Base-by-base conservation (phyloP, 2,329 filamentous ascomycete genomes). In the Venturia carpophila region DNA sequence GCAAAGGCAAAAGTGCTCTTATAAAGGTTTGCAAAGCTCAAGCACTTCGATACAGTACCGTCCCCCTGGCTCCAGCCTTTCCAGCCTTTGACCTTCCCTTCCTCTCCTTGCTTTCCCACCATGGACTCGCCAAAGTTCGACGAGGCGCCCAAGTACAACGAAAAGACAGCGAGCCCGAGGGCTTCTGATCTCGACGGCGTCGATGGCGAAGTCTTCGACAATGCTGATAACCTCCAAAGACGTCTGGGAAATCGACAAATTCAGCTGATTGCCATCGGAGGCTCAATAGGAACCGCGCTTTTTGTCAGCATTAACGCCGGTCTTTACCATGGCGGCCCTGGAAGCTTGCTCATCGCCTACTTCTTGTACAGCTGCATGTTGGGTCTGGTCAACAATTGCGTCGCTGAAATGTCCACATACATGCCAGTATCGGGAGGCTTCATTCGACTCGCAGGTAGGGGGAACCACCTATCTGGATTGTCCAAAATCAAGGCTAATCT, bases 371-470 rank as follows among this genome's bases (percentile, higher is more conserved):
- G 52, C 52, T 67, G 60, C 24, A 66, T 66, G 64, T n/a, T 66
- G 13, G 65, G 49, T 27, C 39, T 66, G 5, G 58, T 66, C 63
- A 66, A 66, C 34, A 66, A 66, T 39, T 66, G 63, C 47, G 73
- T 78, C 71, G 79, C 79, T 52, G 80, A 82, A 70, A 82, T 82
- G 79, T 76, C 79, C 24, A 80, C 77, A 34, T 82, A 79, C 67
- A 69, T 79, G 37, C 79, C 79, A 15, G 76, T 82, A 17, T 77
- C 77, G 7, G 65, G 65, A 19, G 64, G 64, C n/a, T 65, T 65
- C 21, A 61, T 65, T 37, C 52, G 64, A 37, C 58, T 65, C n/a
- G 56, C 64, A 21, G 64, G 52, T 58, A 58, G 3, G 52, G 19
- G 10, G 21, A 27, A 52, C 3, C 15, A 1, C 1, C 3, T 2